phyloP scores from a whole-genome alignment of 768 basidiomycete genomes.

The Pleurotus tuoliensis region DNA sequence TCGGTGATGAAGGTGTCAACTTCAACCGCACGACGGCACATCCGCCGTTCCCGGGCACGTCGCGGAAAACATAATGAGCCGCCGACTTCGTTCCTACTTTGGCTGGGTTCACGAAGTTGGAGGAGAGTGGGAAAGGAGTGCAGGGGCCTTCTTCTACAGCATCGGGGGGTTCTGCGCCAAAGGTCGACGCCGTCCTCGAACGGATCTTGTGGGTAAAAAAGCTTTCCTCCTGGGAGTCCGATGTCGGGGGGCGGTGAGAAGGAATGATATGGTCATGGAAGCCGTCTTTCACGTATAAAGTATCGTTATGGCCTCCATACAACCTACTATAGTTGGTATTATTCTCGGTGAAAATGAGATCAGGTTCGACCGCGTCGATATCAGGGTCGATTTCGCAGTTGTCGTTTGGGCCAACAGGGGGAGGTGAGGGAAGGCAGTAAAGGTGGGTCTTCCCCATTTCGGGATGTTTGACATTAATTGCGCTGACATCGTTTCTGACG shows the following conservation, averaged over 20 bases:
- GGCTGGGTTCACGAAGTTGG: conserved; percentile 79
- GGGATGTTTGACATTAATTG: conserved; percentile 71
- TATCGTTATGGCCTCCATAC: conserved; percentile 83
- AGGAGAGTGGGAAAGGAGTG: conserved; percentile 51
- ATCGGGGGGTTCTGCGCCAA: conserved; percentile 33
- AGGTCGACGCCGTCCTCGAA: conserved; percentile 42
- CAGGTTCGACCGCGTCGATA: conserved; percentile 68
- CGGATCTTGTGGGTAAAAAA: conserved; percentile 50
- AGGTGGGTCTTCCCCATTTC: conserved; percentile 73
- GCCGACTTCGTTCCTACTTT: conserved; percentile 88
- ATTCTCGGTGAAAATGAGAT: conserved; percentile 93
- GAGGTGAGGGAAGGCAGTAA: conserved; percentile 89
- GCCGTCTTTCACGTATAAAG: conserved; percentile 88
- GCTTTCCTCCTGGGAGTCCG: conserved; percentile 37
- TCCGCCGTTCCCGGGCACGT: conserved; percentile 89
- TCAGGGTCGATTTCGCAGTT: conserved; percentile 60
- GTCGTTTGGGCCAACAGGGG: conserved; percentile 75
- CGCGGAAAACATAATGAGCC: conserved; percentile 83
- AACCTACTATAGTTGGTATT: conserved; percentile 93
- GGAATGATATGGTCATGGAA: conserved; percentile 98
- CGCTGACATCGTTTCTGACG: conserved; percentile 47
- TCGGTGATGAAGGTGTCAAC: conserved; percentile 72
- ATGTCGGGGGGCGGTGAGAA: conserved; percentile 64
- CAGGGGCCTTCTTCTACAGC: conserved; percentile 51
- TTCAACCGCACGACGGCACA: conserved; percentile 94